Base-by-base conservation (phyloP, 2,329 filamentous ascomycete species). In the Xylariomycetidae sp. region DNA sequence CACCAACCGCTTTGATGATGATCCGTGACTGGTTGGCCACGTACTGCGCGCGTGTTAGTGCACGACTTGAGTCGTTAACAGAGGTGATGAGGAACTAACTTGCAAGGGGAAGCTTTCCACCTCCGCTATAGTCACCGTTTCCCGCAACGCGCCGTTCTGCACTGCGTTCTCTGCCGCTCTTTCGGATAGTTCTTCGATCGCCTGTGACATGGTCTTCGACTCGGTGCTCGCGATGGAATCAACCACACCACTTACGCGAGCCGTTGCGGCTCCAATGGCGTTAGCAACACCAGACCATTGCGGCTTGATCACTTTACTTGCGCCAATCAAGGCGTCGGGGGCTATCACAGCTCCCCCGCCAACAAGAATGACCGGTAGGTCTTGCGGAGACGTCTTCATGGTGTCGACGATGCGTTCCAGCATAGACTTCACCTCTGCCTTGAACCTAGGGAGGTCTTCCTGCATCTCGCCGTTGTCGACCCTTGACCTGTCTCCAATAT, bases 261-360 rank as follows among this genome's bases (percentile, higher is more conserved):
- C 74, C 37, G 75, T 77, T 1, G 77, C 76, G 7, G 76, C 77
- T 2, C 77, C 77, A 8, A 82, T 76, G 0, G 77, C 77, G 46
- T 82, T 82, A 7, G 78, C 77, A 2, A 81, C 73, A 3, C 67
- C 68, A 2, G 73, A 70, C 60, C 67, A 77, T 25, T 65, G 57
- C 0, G 74, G 74, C 41, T 71, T 75, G 27, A 77, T 53, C 2
- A 80, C 70, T 19, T 57, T 61, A 38, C 70, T 74, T 7, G 74
- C 75, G 2, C 76, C 76, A 19, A 59, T 57, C 0, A 81, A 58
- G n/a, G 64, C 52, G 22, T 72, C 61, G 0, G 74, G 75, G 0
- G 72, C 69, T 26, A 81, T 65, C 8, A 80, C 60, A 1, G 76
- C 73, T 4, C 78, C 78, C 0, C 78, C 78, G 6, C 78, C 78